Base-by-base conservation (phyloP, 2,329 filamentous ascomycete genomes). In the Neurospora sp. region DNA sequence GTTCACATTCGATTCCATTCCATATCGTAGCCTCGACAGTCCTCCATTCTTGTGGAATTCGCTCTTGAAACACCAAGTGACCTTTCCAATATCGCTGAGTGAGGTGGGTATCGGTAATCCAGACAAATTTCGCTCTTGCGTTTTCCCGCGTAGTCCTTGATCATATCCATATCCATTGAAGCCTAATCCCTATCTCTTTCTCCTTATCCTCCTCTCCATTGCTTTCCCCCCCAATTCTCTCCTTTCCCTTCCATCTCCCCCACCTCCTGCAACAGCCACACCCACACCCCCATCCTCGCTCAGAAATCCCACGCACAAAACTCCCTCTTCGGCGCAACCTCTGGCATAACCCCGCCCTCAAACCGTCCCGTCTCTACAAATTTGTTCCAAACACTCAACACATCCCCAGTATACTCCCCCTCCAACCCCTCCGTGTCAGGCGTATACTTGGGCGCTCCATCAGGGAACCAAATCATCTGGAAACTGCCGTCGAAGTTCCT, bases 311-410 rank as follows among this genome's bases (percentile, higher is more conserved):
- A 95, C 38, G 82, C 80, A 73, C 89, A 89, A 84, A 89, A 95
- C 76, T 95, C 93, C 72, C 88, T 84, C 79, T 89, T 90, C 0
- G 94, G 94, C 23, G 94, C 92, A 66, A 93, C 81, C 74, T 91
- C 85, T 0, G 94, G 94, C 81, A 97, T 91, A 7, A 89, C 76
- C 0, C 90, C 90, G 42, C 88, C 88, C 58, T 86, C 84, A 78
- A 97, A 97, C 39, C 78, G 80, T 0, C 92, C 92, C 23, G 86
- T 87, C 73, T 87, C 83, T 66, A 85, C 82, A 77, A 93, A 89
- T 43, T 83, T 83, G 76, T 87, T 87, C 23, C 87, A 85, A 70
- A 84, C 85, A 1, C 88, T 84, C 72, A 72, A 69, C 9, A 76
- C 74, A 0, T 69, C 68, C 38, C 71, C 70, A 4, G 76, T 74